Evolutionary conservation across 768 basidiomycete species (phyloP), one percentile per base, ranked within the genome.

Genomic region (Naematelia encephala): DNA sequence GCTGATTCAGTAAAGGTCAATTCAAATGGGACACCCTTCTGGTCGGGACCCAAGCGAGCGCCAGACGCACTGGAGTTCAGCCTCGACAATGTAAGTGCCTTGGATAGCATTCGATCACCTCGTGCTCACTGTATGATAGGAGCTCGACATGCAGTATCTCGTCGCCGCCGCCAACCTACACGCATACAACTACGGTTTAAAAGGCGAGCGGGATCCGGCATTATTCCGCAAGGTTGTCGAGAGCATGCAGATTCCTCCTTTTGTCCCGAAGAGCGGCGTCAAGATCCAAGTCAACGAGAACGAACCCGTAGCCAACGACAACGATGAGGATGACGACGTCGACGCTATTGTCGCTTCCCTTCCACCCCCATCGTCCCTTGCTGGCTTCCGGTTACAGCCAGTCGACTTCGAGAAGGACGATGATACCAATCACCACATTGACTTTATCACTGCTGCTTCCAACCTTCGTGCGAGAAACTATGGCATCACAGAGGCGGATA

Each of bases 381-480:
- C 88, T 51, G 96, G 96, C n/a, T 99, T 93, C 80, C 88, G 96
- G 55, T 83, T 99, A 49, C 88, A 82, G 52, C 90, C 94, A 2
- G 94, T 93, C 51, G 92, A 96, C 70, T 99, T 99, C 66, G 96
- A 99, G 82, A 99, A 99, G 80, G 96, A 99, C 72, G 94, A 98
- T 69, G 96, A 99, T 74, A 84, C 88, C 51, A 99, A 99, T 79
- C 85, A 89, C 79, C 96, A 99, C 78, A 97, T 99, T 74, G 96
- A 94, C 79, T 97, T 98, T 79, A 94, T 99, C 79, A 97, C 93
- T 30, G 89, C 96, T 5, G 90, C 94, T 5, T 96, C 91, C 51
- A 98, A 99, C 80, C 82, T 97, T 54, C 89, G 96, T 30, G 96
- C 96, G 4, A 83, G 85, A 80, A 98, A 98, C 80, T 99, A 99